Evolutionary conservation across 2,329 filamentous ascomycete species (phyloP).

Genomic region (Sclerotinia spermophila): DNA sequence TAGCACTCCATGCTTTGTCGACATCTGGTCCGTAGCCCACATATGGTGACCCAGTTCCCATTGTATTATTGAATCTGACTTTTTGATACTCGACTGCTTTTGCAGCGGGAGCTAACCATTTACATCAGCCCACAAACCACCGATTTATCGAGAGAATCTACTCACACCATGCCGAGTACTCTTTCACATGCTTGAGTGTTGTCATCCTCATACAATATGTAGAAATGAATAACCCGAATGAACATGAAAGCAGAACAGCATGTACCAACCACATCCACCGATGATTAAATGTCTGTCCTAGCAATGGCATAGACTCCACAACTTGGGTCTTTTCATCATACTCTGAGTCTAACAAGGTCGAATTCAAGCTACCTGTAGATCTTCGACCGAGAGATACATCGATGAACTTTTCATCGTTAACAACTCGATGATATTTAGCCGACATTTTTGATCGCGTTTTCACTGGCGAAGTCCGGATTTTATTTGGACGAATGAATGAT

Average conservation of each 20-base stretch:
- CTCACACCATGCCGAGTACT: slow-evolving; percentile 48
- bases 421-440: slow-evolving; percentile 32
- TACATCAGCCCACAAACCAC: neutral
- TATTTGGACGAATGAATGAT: neutral
- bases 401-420: slow-evolving; percentile 30
- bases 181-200: slow-evolving; percentile 35
- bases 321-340: slow-evolving; percentile 21
- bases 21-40: slow-evolving; percentile 55
- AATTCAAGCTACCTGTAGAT: slow-evolving; percentile 25
- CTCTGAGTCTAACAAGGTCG: slow-evolving; percentile 31
- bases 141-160: neutral
- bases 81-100: slow-evolving; percentile 48
- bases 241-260: slow-evolving; percentile 29
- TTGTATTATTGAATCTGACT: slow-evolving; percentile 48
- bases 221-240: slow-evolving; percentile 31
- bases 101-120: slow-evolving; percentile 45
- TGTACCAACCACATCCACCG: slow-evolving; percentile 35
- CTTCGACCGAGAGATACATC: slow-evolving; percentile 23
- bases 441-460: slow-evolving; percentile 22
- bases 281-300: slow-evolving; percentile 16
- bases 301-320: neutral
- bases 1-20: slow-evolving; percentile 54
- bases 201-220: slow-evolving; percentile 30
- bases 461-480: neutral
- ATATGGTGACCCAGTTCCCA: slow-evolving; percentile 45